Conservation (phyloP, 2,329 filamentous ascomycete genomes). For the Periconia sp. region DNA sequence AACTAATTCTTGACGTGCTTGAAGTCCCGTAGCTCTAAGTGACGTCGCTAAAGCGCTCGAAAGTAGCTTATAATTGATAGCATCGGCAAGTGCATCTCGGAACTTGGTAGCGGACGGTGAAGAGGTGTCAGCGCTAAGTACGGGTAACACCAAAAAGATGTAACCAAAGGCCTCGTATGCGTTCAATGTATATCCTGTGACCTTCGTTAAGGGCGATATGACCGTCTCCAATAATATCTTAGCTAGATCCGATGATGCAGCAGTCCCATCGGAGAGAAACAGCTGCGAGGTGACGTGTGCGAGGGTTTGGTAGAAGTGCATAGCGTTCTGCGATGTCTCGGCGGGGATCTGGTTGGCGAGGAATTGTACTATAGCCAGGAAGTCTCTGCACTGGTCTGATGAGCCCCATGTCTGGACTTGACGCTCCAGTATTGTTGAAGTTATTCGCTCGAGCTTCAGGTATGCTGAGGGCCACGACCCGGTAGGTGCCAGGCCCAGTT, state of each 20-base stretch:
- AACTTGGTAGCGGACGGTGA: constrained; percentile 29
- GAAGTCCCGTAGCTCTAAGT: constrained; percentile 32
- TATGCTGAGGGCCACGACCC: constrained; percentile 51
- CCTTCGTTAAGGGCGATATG: constrained; percentile 35
- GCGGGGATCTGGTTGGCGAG: constrained; percentile 40
- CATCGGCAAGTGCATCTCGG: constrained; percentile 49
- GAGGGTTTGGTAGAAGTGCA: constrained; percentile 40
- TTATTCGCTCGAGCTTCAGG: constrained; percentile 47
- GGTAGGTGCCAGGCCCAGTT: constrained; percentile 22
- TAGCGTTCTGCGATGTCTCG: constrained; percentile 39
- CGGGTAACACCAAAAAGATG: constrained; percentile 51
- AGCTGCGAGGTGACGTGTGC: constrained; percentile 28
- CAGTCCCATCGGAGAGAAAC: constrained; percentile 7
- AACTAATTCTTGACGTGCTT: constrained; percentile 32
- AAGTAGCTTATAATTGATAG: constrained; percentile 59
- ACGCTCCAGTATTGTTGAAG: constrained; percentile 42
- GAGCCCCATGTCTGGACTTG: constrained; percentile 16
- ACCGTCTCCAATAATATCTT: constrained; percentile 27
- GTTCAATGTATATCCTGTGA: constrained; percentile 43
- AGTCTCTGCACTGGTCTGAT: constrained; percentile 17
- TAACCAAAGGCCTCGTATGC: constrained; percentile 47
- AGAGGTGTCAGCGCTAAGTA: constrained; percentile 36
- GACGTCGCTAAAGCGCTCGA: constrained; percentile 37
- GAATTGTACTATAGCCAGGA: constrained; percentile 33
- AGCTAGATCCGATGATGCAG: constrained; percentile 10